Evolutionary conservation across 345 rosid species (phyloP).

Genomic region (Acer saccharum): DNA sequence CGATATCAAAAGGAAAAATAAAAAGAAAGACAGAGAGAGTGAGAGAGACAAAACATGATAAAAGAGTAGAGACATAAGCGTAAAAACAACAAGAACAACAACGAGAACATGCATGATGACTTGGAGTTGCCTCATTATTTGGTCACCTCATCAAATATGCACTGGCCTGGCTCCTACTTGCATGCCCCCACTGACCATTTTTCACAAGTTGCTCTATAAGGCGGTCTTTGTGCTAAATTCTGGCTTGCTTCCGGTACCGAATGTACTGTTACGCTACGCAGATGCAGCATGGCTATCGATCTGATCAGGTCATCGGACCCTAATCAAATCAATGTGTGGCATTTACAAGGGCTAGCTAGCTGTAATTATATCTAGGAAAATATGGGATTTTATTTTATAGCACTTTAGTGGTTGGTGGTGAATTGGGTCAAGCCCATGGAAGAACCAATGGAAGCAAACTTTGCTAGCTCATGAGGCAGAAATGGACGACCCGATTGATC

Average conservation of each 20-base stretch:
- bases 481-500: conserved; percentile 51
- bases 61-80: conserved; percentile 31
- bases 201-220: conserved; percentile 23
- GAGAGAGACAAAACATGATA: conserved; percentile 8
- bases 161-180: conserved; percentile 20
- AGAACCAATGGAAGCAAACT: conserved; percentile 65
- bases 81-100: conserved; percentile 34
- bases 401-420: conserved; percentile 30
- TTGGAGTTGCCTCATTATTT: conserved; percentile 39
- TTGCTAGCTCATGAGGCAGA: conserved; percentile 67
- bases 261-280: too few species aligned
- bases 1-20: conserved; percentile 5
- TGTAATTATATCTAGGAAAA: neutral
- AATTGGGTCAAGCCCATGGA: conserved; percentile 52
- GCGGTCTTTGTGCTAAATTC: neutral
- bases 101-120: conserved; percentile 49
- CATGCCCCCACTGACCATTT: conserved; percentile 19
- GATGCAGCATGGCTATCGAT: too few species aligned
- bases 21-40: neutral
- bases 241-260: neutral
- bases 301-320: too few species aligned
- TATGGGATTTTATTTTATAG: neutral
- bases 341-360: conserved; percentile 3
- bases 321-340: neutral
- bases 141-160: conserved; percentile 47